Base-by-base conservation (phyloP, 352 stramenopile species). In the Pythium aristosporum region DNA sequence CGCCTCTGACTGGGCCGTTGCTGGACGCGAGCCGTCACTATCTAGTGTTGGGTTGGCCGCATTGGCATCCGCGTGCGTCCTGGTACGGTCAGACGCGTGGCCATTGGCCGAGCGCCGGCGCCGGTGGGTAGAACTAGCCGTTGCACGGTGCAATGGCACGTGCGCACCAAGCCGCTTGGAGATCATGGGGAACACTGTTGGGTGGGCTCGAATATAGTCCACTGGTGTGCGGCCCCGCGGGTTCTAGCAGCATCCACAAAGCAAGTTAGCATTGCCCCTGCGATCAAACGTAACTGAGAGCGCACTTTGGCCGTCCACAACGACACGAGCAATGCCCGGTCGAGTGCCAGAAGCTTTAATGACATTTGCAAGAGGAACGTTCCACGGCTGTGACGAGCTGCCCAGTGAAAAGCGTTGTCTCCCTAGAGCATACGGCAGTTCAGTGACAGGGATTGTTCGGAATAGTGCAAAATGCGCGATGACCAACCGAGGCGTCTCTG, bases 331-430 rank as follows among this genome's bases (percentile, higher is more conserved):
- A 71, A 72, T 7, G 53, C 50, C 41, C 59, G 58, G 1, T 79
- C 65, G 12, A 72, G 28, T 2, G 63, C 39, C 25, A 83, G 72
- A n/a, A 82, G 54, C 23, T 74, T 65, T 8, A 85, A 57, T 3
- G 78, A 76, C 53, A 89, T 75, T 16, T 64, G 57, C 15, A 91
- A 39, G 0, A 89, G 71, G n/a, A 89, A 63, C 7, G 67, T 72
- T 7, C 81, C 79, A 39, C 84, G 82, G 1, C 67, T 65, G 32
- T 82, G 73, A 18, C 84, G 71, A 0, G 72, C 84, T 12, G 79
- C 82, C 80, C 80, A 91, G 56, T 93, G 84, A 13, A 93, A 84
- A 10, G 79, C 69, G 8, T 84, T 90, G 65, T 93, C 84, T 1
- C 84, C 84, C 80, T 86, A 36, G 4, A 28, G 15, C 10, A 21